Base-by-base conservation (phyloP, 163 green algal species). In the Scenedesmus sp. region DNA sequence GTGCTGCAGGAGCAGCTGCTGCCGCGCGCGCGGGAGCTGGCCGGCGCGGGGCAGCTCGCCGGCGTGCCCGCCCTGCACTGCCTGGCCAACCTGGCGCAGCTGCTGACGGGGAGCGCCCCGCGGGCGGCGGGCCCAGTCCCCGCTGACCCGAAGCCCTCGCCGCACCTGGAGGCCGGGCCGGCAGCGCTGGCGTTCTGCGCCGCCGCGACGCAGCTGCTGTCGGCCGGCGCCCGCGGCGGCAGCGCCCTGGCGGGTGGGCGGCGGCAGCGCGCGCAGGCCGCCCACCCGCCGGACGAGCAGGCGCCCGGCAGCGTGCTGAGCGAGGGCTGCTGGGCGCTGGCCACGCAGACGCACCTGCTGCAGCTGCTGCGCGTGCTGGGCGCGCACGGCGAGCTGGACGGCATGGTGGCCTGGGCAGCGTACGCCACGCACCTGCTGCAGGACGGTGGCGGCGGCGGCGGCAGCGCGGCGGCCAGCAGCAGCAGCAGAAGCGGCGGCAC, bases 301-400 rank as follows among this genome's bases (percentile, higher is more conserved):
- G 63, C 56, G 31, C 22, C 58, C 26, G 58, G 17, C 9, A 48
- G 58, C 13, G 24, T 66, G 29, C 14, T 76, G 51, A 13, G 26
- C 11, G 26, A 54, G 13, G 51, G 20, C 42, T 76, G 67, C 51
- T 64, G 48, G 70, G 31, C 60, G 56, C 22, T 78, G 56, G 70
- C 42, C 36, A 67, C 15, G 4, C 70, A 70, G 42, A 22, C 24
- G 24, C 70, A 67, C 39, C 70, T 78, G 42, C 70, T 78, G 28
- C 70, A 78, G 70, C 70, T 78, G 39, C 42, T 70, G 70, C n/a
- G 29, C 20, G 70, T 70, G 14, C 57, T 78, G 18, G 58, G 17
- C 20, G 54, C 29, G 28, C 44, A 33, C 14, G 4, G 57, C 29
- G 34, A 39, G 1, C 17, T 63, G 34, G 42, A 51, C 3, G 70